phyloP scores from a whole-genome alignment of 2,329 filamentous ascomycete genomes.

The Magnaporthiopsis poae region DNA sequence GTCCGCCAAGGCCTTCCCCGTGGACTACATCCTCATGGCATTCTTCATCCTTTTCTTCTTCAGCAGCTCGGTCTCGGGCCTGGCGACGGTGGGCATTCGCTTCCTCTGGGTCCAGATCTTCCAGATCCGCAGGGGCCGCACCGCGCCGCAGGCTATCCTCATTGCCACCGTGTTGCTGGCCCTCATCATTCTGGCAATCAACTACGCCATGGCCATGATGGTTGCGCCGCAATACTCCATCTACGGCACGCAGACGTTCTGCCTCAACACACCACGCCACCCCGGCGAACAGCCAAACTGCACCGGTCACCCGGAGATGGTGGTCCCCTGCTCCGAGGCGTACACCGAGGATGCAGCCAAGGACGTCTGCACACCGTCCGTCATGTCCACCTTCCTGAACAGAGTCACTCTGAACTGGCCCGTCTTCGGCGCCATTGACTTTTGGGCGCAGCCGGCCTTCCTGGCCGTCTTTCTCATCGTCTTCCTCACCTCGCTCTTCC shows the following conservation, averaged over 20 bases:
- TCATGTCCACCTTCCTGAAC: constrained; percentile 88
- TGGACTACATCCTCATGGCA: constrained; percentile 85
- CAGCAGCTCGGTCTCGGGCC: constrained; percentile 73
- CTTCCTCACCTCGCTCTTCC: constrained; percentile 68
- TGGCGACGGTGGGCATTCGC: constrained; percentile 80
- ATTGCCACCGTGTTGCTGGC: constrained; percentile 85
- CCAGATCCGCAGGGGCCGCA: constrained; percentile 78
- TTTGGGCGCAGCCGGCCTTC: constrained; percentile 94
- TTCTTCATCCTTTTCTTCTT: constrained; percentile 81
- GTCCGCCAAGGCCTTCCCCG: constrained; percentile 72
- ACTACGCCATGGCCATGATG: constrained; percentile 86
- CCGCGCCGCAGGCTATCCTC: constrained; percentile 81
- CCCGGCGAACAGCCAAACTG: constrained; percentile 67
- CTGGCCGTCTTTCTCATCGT: constrained; percentile 73
- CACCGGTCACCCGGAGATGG: constrained; percentile 55
- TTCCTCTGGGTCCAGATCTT: constrained; percentile 95
- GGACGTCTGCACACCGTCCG: constrained; percentile 78
- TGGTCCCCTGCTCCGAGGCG: constrained; percentile 74
- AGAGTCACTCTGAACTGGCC: constrained; percentile 88
- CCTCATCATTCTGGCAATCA: constrained; percentile 79
- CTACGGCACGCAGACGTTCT: constrained; percentile 90
- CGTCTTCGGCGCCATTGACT: constrained; percentile 83
- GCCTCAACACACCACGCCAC: constrained; percentile 57
- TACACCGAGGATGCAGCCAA: constrained; percentile 60
- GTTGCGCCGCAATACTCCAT: constrained; percentile 93